Conservation (phyloP, 2,329 filamentous ascomycete genomes). For the Venturia pyrina region DNA sequence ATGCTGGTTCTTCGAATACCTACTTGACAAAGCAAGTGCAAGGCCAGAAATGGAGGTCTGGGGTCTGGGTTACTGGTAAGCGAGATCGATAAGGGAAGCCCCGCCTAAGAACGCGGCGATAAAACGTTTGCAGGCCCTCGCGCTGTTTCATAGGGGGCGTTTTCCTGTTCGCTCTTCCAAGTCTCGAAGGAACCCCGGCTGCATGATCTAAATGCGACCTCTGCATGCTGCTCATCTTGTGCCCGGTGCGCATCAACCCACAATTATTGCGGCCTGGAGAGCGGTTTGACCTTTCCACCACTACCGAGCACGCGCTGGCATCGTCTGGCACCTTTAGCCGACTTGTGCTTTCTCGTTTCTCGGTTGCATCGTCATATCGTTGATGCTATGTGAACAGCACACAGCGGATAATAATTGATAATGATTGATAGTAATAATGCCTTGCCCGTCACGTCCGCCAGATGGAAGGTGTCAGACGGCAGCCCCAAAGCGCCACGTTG, state of each 20-base stretch:
- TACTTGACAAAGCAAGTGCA: not conserved
- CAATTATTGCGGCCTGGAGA: not conserved
- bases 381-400: not conserved
- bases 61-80: not conserved
- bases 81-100: not conserved
- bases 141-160: not conserved
- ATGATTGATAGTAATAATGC: not conserved
- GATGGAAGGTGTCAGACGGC: not conserved
- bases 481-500: slow-evolving; percentile 2
- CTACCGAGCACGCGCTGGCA: not conserved
- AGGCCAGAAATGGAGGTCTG: not conserved
- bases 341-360: not conserved
- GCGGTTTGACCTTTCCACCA: not conserved
- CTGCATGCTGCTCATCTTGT: not conserved
- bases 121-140: not conserved
- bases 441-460: not conserved
- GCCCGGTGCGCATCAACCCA: not conserved
- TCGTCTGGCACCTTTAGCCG: not conserved
- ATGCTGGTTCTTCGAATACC: not conserved
- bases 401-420: not conserved
- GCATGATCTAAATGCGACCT: slow-evolving; percentile 5
- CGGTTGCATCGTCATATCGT: not conserved
- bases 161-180: not conserved
- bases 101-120: not conserved
- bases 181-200: slow-evolving; percentile 1